Evolutionary conservation across 352 stramenopile genomes (phyloP).

Genomic region (Globisporangium nodosum): DNA sequence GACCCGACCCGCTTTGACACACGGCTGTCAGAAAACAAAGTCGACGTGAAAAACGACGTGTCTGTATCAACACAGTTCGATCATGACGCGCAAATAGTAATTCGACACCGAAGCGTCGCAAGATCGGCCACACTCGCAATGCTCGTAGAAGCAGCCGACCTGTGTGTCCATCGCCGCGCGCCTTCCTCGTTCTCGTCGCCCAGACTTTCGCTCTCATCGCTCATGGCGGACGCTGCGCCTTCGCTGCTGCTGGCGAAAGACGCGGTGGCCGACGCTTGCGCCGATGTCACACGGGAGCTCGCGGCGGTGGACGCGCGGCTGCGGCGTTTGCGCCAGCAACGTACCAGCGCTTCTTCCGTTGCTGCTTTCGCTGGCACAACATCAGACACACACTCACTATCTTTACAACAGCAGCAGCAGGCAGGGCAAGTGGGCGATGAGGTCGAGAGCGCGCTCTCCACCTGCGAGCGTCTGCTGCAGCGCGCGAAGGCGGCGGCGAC

Average conservation of each 20-base stretch:
- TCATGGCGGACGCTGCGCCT: not conserved
- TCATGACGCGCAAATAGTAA: too few species aligned
- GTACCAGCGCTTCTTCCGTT: too few species aligned
- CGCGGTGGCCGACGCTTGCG: conserved; percentile 26
- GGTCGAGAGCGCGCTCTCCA: conserved; percentile 43
- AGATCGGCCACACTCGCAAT: too few species aligned
- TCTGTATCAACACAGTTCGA: too few species aligned
- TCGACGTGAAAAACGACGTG: not conserved
- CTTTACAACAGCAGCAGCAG: conserved; percentile 21
- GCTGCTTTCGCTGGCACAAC: not conserved
- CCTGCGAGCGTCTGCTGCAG: conserved; percentile 44
- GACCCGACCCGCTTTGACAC: not conserved
- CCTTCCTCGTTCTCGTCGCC: not conserved
- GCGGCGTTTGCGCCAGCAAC: conserved; percentile 16
- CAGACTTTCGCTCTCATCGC: conserved; percentile 16
- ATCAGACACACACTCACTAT: not conserved
- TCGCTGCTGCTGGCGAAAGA: not conserved
- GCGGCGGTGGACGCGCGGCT: conserved; percentile 31
- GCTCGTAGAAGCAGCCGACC: too few species aligned
- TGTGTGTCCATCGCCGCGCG: too few species aligned
- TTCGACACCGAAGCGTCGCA: not conserved
- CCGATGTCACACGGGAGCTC: conserved; percentile 38
- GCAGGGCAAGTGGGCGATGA: conserved; percentile 42
- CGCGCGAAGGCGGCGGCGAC: conserved; percentile 12
- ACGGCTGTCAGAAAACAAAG: not conserved